Base-by-base conservation (phyloP, 805 yeast species). In the Lipomyces spencermartinsiae region DNA sequence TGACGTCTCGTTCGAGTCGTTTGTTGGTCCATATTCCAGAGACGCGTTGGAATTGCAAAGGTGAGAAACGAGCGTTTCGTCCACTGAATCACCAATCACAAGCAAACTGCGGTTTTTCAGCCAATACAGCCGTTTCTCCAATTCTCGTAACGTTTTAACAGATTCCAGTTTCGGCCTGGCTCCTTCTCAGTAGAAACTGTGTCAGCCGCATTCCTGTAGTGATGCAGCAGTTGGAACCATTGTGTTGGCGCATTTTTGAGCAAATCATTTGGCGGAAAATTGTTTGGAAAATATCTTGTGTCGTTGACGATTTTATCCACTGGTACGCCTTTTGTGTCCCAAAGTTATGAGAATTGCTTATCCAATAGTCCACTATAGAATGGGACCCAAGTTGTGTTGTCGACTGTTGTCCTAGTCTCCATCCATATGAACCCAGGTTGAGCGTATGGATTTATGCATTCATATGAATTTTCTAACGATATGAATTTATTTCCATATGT, bases 1-100 rank as follows among this genome's bases (percentile, higher is more conserved):
- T 16, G 60, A 25, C 10, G 63, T 67, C n/a, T 16, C 19, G 10
- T 34, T 33, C 37, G 16, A 43, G 53, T 67, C 71, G 34, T 69
- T 69, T 14, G 63, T 19, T 6, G 56, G 60, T 12, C 65, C 68
- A 33, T 62, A 34, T 31, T 7, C 51, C 16, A 34, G 34, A 14
- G 43, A 29, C 29, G 46, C n/a, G 33, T 69, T 67, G 34, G 22
- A 34, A 12, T 56, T 53, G 63, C 71, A 68, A 22, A 68, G 35
- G 39, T 46, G 43, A 35, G 35, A 8, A 2, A 37, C 33, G 63
- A 62, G 60, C 31, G 49, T 66, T 29, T 67, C 62, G 53, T 68
- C 71, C 34, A 68, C 70, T 12, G 67, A 59, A 53, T 68, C 71
- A 5, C 67, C 64, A n/a, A 67, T 25, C 33, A 68, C 37, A n/a